These are phyloP conservation scores for Amauroascus niger DNA, from an alignment of 2,329 filamentous ascomycete genomes.

Conservation along the genomic window DNA sequence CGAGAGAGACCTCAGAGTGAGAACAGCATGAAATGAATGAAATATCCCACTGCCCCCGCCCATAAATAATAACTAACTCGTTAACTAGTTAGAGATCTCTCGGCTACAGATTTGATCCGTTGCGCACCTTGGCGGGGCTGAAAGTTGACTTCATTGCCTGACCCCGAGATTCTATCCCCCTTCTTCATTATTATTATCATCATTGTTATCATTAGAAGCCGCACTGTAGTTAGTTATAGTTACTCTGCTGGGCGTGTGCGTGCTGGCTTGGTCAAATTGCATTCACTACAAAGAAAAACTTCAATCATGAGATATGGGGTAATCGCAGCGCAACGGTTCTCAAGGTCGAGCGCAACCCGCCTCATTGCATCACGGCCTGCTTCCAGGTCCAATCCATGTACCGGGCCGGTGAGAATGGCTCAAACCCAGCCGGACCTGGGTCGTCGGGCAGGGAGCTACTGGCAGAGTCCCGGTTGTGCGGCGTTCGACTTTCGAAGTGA, in stretches of 20 bases:
- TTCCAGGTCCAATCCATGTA: background rate
- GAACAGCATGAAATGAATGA: too few relatives aligned
- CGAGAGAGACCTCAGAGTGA: too few relatives aligned
- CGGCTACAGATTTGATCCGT: too few relatives aligned
- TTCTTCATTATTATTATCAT: too few relatives aligned
- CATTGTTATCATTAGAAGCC: too few relatives aligned
- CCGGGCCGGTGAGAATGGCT: background rate
- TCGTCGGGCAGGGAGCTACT: constrained; percentile 4
- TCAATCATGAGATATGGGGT: background rate
- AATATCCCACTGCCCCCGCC: too few relatives aligned
- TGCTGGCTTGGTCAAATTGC: background rate
- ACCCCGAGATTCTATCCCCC: too few relatives aligned
- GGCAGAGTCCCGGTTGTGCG: constrained; percentile 11
- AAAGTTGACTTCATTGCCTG: too few relatives aligned
- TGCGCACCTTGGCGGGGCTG: too few relatives aligned
- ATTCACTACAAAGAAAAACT: background rate
- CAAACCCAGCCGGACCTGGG: background rate
- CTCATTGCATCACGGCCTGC: background rate
- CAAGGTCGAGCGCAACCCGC: background rate
- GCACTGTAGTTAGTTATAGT: too few relatives aligned
- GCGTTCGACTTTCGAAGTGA: constrained; percentile 18
- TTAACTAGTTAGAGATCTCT: too few relatives aligned
- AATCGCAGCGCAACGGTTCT: background rate
- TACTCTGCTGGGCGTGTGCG: background rate
- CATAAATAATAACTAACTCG: too few relatives aligned